Evolutionary conservation across 2,329 filamentous ascomycete genomes (phyloP), one percentile per base, ranked within the genome.

Genomic region (Tympanopsis confertula): DNA sequence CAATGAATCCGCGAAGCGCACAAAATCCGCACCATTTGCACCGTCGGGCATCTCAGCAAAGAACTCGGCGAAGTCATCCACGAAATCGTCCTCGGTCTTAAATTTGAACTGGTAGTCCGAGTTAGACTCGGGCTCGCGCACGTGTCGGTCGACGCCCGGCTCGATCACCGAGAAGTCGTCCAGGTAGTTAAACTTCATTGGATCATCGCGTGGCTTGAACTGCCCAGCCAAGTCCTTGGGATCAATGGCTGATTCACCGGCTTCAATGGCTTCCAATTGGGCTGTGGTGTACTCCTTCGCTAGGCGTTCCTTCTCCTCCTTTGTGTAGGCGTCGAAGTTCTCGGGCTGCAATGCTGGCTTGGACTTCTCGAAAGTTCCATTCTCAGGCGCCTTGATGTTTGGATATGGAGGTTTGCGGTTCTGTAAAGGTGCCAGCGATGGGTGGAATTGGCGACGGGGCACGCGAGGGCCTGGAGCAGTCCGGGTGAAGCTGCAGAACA

Each of bases 131-230:
- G 30, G 30, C 12, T 10, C 30, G 10, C 30, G 30, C 12, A 33
- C 30, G 30, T 33, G 75, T 54, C 80, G 73, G 63, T 96, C 89
- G 42, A 91, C 72, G 36, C 85, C 68, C 38, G 86, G 85, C 51
- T 86, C 75, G 44, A 89, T 71, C 40, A 72, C 71, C 42, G 82
- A 75, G 51, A 94, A 82, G 57, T 94, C 86, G 55, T 95, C 87
- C 39, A 89, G 62, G 57, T 94, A 91, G 43, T 74, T 67, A 36
- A 88, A 64, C 38, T 68, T 67, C 66, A 85, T 83, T 5, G 78
- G 71, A 54, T 94, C 87, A 39, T 65, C 69, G 43, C 86, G 78
- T 48, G 84, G 58, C 32, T 75, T 69, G 45, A 80, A 84, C 61
- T 91, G 82, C 22, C 75, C 67, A 30, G 80, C 68, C 53, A 95